A percentile compares a stretch with the other conserved stretches of the same genome.
Evolutionary conservation across 1,284 basidiomycete genomes (phyloP).

Genomic region (Tilletia caries): DNA sequence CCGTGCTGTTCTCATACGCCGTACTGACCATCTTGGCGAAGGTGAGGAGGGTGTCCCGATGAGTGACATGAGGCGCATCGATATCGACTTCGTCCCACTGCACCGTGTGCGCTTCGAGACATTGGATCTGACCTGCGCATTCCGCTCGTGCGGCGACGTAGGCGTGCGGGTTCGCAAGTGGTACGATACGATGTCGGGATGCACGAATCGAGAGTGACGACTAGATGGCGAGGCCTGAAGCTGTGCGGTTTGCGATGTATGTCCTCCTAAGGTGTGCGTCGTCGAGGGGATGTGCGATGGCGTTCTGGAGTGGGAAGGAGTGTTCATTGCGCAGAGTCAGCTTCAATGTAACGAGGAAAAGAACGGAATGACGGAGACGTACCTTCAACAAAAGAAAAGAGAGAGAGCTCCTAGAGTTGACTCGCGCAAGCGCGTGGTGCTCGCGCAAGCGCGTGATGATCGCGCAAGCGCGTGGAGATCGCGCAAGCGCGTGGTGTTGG

Average conservation of each 20-base stretch:
- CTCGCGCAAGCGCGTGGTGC: too few species aligned
- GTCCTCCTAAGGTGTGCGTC: background rate
- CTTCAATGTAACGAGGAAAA: too few species aligned
- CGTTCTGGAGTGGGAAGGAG: background rate
- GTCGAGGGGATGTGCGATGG: background rate
- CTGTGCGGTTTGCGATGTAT: background rate
- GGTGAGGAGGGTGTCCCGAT: constrained; percentile 70
- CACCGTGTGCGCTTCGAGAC: background rate
- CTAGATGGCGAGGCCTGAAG: background rate
- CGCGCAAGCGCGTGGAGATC: too few species aligned
- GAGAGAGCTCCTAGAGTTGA: too few species aligned
- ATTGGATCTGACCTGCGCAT: constrained; percentile 4
- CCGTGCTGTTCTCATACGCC: constrained; percentile 63
- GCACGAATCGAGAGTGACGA: constrained; percentile 20
- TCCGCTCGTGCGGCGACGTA: constrained; percentile 27
- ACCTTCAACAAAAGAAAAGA: too few species aligned
- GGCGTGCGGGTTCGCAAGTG: constrained; percentile 23
- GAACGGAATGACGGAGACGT: too few species aligned
- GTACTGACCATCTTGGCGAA: constrained; percentile 94
- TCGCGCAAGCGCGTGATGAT: too few species aligned
- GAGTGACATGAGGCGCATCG: constrained; percentile 65
- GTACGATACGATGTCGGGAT: constrained; percentile 24
- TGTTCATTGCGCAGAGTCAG: too few species aligned
- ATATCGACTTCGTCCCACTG: constrained; percentile 59
- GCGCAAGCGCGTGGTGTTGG: too few species aligned